Percentiles rank a stretch among this genome's conserved stretches.
phyloP scores from a whole-genome alignment of 495 filamentous ascomycete genomes.

The Aspergillus baeticus region DNA sequence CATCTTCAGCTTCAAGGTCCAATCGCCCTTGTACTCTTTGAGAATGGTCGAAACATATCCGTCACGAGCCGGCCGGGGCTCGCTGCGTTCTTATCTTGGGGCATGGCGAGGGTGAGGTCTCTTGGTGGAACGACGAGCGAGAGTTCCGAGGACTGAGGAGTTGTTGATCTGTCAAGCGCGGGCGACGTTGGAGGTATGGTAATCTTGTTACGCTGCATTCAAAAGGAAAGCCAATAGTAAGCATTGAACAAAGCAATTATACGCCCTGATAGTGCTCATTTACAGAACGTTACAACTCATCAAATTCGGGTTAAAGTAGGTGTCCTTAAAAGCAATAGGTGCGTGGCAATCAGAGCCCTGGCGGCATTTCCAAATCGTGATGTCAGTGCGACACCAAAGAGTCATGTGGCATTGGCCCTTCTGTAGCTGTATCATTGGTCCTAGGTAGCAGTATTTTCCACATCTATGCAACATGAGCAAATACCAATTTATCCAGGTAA shows the following conservation, averaged over 20 bases:
- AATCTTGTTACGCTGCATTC: neutral
- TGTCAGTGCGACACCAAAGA: conserved; percentile 11
- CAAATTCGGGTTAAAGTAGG: too few species aligned
- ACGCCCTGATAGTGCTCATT: neutral
- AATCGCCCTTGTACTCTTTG: neutral
- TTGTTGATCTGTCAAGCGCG: conserved; percentile 7
- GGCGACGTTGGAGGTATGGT: conserved; percentile 10
- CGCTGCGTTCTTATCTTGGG: neutral
- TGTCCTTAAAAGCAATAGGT: neutral
- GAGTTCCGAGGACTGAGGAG: neutral
- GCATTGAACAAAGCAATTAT: neutral
- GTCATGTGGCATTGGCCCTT: neutral
- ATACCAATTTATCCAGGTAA: too few species aligned
- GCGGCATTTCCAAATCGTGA: conserved; percentile 5
- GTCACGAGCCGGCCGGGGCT: neutral
- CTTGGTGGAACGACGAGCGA: neutral
- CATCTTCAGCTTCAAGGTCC: neutral
- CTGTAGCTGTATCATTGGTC: neutral
- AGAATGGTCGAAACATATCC: neutral
- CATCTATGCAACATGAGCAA: too few species aligned
- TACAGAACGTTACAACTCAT: neutral
- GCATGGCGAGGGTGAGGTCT: neutral
- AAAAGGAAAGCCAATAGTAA: neutral
- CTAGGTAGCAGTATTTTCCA: neutral
- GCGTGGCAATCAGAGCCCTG: conserved; percentile 5